phyloP scores from a whole-genome alignment of 495 filamentous ascomycete species.

The Antarctomyces pellizariae region DNA sequence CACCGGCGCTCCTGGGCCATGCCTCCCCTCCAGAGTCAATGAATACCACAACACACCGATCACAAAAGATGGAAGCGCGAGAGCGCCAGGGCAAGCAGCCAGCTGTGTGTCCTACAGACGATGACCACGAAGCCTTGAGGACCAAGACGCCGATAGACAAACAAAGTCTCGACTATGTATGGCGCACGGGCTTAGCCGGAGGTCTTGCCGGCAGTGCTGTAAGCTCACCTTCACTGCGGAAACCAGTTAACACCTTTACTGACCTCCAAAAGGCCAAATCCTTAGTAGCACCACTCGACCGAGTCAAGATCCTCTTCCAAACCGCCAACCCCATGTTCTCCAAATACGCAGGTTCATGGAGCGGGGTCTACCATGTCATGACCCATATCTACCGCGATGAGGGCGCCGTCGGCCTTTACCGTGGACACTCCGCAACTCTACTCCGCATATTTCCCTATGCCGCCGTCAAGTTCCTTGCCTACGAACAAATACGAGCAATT shows the following conservation, averaged over 20 bases:
- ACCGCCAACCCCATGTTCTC: constrained; percentile 79
- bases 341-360: constrained; percentile 77
- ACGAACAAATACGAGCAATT: constrained; percentile 71
- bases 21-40: constrained; percentile 17
- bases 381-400: constrained; percentile 57
- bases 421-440: constrained; percentile 83
- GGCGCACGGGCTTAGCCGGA: constrained; percentile 62
- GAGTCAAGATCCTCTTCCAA: constrained; percentile 97
- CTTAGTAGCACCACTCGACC: constrained; percentile 81
- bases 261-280: constrained; percentile 66
- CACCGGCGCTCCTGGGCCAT: constrained; percentile 24
- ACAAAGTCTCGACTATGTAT: constrained; percentile 59
- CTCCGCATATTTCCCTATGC: constrained; percentile 94
- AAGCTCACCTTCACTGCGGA: constrained; percentile 15
- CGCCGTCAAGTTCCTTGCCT: constrained; percentile 90
- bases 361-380: constrained; percentile 53
- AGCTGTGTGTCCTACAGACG: constrained; percentile 16
- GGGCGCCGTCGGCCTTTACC: constrained; percentile 55
- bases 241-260: constrained; percentile 2
- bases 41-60: constrained; percentile 17
- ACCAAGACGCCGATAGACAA: constrained; percentile 28
- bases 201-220: constrained; percentile 75
- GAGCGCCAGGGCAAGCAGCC: constrained; percentile 8
- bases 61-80: constrained; percentile 12
- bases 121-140: constrained; percentile 17